Evolutionary conservation across 164 flowering plant genomes (phyloP).

Genomic region (Liquidambar formosana): DNA sequence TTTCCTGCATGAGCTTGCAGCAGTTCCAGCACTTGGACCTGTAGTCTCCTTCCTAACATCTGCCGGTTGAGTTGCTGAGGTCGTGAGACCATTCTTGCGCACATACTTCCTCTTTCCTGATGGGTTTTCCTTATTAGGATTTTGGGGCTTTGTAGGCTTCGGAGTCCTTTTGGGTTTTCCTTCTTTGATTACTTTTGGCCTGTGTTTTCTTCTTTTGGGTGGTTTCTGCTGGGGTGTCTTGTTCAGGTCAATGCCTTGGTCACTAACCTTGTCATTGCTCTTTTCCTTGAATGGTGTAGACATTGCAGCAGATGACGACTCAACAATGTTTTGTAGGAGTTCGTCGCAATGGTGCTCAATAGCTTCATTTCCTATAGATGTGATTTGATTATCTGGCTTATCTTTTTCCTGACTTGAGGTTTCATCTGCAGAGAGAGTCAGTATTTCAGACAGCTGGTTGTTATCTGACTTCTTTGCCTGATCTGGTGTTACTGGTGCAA

Average conservation of each 20-base stretch:
- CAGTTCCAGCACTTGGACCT: constrained; percentile 3
- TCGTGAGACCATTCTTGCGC: constrained; percentile 33
- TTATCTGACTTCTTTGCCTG: constrained; percentile 22
- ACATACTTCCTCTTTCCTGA: constrained; percentile 59
- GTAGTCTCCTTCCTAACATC: constrained; percentile 15
- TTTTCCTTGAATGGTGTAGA: constrained; percentile 23
- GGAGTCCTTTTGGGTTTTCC: constrained; percentile 56
- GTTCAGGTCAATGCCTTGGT: constrained; percentile 42
- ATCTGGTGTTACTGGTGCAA: constrained; percentile 34
- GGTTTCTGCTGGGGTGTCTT: constrained; percentile 52
- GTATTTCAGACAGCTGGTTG: constrained; percentile 3
- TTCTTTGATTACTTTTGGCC: constrained; percentile 67
- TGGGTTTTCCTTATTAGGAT: constrained; percentile 25
- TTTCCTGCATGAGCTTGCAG: constrained; percentile 46
- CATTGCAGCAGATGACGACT: constrained; percentile 22
- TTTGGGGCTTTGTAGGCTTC: constrained; percentile 30
- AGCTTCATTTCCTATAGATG: constrained; percentile 11
- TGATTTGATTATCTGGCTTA: constrained; percentile 8
- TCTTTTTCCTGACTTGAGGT: constrained; percentile 16
- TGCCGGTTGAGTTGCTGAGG: constrained; percentile 20
- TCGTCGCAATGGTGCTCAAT: constrained; percentile 16
- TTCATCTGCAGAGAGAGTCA: constrained; percentile 10
- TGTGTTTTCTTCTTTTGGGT: constrained; percentile 52
- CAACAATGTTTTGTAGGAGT: constrained; percentile 28
- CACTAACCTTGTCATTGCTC: constrained; percentile 10